phyloP scores from a whole-genome alignment of 306 rosid genomes.

The Ormosia emarginata region DNA sequence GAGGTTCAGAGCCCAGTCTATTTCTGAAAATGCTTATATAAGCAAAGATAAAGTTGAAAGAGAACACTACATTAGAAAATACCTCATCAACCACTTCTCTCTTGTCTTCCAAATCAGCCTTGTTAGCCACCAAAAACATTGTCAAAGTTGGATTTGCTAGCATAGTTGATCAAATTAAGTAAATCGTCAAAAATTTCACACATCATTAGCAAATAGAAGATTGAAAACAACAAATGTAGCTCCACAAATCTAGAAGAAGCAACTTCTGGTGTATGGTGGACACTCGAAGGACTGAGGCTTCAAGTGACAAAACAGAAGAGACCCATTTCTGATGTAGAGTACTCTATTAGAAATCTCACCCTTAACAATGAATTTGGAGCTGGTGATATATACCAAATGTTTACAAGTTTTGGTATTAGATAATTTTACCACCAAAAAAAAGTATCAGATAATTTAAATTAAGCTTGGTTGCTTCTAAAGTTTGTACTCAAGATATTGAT shows the following conservation, averaged over 20 bases:
- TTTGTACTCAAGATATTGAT: background rate
- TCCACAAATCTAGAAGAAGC: background rate
- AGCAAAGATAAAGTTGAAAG: background rate
- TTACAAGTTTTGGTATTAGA: background rate
- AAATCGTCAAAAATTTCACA: background rate
- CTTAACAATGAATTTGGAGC: background rate
- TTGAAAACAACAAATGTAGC: background rate
- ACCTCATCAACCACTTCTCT: slow-evolving; percentile 71
- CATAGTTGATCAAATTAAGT: background rate
- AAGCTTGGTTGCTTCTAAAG: background rate
- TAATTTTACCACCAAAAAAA: background rate
- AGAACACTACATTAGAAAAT: slow-evolving; percentile 5
- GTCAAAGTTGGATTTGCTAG: slow-evolving; percentile 72
- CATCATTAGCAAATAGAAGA: background rate
- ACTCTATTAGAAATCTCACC: background rate
- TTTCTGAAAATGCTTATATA: background rate
- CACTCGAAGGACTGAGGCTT: background rate
- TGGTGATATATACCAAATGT: background rate
- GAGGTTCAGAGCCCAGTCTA: background rate
- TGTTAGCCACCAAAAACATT: slow-evolving; percentile 78
- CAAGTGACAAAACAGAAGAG: background rate
- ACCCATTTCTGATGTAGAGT: background rate
- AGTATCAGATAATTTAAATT: background rate
- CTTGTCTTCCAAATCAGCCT: slow-evolving; percentile 65
- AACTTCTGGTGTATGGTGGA: no score